These are phyloP conservation scores for Patellaria atrata DNA, from an alignment of 495 filamentous ascomycete species.

Conservation along the genomic window DNA sequence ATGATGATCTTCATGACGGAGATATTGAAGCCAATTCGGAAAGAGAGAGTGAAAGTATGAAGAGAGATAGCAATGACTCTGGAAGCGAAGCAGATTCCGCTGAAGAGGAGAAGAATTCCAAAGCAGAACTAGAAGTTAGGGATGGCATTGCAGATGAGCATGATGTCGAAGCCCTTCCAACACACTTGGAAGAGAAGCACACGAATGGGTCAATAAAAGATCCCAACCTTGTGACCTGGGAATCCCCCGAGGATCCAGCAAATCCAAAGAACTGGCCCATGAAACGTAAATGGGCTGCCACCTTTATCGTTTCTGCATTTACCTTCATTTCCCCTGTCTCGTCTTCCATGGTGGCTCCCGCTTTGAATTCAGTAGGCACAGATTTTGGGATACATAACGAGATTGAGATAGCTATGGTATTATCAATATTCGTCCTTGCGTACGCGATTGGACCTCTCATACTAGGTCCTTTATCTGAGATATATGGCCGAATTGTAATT, in stretches of 20 bases:
- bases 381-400: conserved; percentile 47
- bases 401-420: conserved; percentile 41
- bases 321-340: conserved; percentile 63
- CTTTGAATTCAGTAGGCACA: conserved; percentile 36
- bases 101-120: conserved; percentile 6
- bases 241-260: conserved; percentile 25
- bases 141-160: conserved; percentile 20
- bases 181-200: conserved; percentile 20
- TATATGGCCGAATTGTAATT: conserved; percentile 27
- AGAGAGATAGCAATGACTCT: conserved; percentile 2
- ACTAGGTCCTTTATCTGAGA: conserved; percentile 27
- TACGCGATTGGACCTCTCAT: conserved; percentile 46
- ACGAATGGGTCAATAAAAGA: conserved; percentile 21
- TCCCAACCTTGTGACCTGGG: conserved; percentile 29
- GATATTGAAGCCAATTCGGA: conserved; percentile 1
- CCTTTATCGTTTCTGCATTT: conserved; percentile 30
- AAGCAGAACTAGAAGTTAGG: conserved; percentile 13
- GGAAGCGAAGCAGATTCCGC: conserved; percentile 8
- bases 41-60: conserved; percentile 3
- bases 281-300: conserved; percentile 52
- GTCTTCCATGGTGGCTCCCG: conserved; percentile 61
- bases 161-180: conserved; percentile 22
- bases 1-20: conserved; percentile 12
- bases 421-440: conserved; percentile 64
- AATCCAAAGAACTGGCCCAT: conserved; percentile 31